Conservation (phyloP, 352 stramenopile species). For the Detonula confervacea region DNA sequence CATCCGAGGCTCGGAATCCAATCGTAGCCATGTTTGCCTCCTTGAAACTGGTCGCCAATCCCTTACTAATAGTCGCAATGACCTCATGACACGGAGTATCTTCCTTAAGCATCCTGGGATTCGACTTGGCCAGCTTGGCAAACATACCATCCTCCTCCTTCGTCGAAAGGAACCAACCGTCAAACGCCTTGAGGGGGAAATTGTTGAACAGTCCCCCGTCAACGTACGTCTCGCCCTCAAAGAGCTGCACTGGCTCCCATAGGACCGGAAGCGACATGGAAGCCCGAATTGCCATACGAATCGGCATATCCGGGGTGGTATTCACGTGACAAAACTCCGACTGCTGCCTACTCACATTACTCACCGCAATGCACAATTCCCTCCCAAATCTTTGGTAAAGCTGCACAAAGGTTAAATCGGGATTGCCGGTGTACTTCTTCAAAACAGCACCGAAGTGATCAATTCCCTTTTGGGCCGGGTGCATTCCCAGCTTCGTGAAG, state of each 20-base stretch:
- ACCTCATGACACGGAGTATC: not conserved
- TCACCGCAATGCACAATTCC: constrained; percentile 23
- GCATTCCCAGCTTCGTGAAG: not conserved
- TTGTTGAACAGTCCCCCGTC: constrained; percentile 4
- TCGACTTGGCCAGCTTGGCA: not conserved
- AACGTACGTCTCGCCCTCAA: not conserved
- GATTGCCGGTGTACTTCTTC: constrained; percentile 7
- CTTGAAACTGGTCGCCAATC: not conserved
- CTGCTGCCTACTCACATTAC: constrained; percentile 7
- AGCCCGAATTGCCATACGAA: constrained; percentile 10
- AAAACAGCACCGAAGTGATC: not conserved
- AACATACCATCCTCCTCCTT: not conserved
- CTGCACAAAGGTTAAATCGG: constrained; percentile 18
- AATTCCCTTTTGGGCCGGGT: not conserved
- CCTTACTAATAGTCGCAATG: not conserved
- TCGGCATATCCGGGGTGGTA: constrained; percentile 14
- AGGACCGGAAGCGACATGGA: constrained; percentile 25
- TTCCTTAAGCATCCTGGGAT: not conserved
- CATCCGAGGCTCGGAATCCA: constrained; percentile 6
- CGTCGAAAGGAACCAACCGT: constrained; percentile 7
- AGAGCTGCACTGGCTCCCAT: not conserved
- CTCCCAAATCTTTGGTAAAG: constrained; percentile 29
- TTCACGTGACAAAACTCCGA: constrained; percentile 12
- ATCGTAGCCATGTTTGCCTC: constrained; percentile 19
- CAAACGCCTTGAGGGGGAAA: constrained; percentile 9